Conservation (phyloP, 2,329 filamentous ascomycete species). For the Pestalotiopsis fici region DNA sequence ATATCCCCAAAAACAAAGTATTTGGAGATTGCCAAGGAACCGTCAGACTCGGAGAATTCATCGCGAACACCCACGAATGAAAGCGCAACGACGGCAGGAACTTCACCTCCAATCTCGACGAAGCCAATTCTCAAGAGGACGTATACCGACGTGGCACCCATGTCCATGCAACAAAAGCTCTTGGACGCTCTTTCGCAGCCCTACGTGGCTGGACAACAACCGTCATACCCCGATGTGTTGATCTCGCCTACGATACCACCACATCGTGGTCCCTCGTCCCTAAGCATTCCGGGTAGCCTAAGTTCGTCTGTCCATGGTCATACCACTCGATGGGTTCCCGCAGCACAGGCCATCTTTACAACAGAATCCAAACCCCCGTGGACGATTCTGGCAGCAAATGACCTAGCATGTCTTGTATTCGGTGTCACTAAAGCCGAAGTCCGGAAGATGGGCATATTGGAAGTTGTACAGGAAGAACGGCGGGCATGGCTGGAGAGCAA, state of each 20-base stretch:
- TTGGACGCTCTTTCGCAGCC: conserved; percentile 85
- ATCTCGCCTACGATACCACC: conserved; percentile 45
- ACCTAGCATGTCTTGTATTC: conserved; percentile 95
- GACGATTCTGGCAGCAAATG: conserved; percentile 96
- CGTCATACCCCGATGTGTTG: conserved; percentile 31
- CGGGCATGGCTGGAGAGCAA: conserved; percentile 88
- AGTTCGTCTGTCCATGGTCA: conserved; percentile 77
- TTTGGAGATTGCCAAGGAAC: conserved; percentile 18
- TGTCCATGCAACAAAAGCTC: conserved; percentile 78
- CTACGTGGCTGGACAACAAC: conserved; percentile 59
- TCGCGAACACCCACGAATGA: conserved; percentile 59
- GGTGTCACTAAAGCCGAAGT: conserved; percentile 98
- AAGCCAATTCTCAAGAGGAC: conserved; percentile 78
- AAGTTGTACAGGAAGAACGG: conserved; percentile 89
- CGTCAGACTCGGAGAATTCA: conserved; percentile 46
- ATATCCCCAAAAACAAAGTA: conserved; percentile 12
- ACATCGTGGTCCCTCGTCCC: conserved; percentile 39
- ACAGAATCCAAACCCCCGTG: conserved; percentile 89
- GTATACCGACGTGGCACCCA: conserved; percentile 77
- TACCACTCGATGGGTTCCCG: conserved; percentile 85
- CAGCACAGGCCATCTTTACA: conserved; percentile 94
- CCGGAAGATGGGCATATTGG: conserved; percentile 89
- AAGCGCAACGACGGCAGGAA: conserved; percentile 51
- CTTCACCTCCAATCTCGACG: conserved; percentile 57
- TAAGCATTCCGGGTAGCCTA: conserved; percentile 46